Evolutionary conservation across 2,329 filamentous ascomycete genomes (phyloP).

Genomic region (Chaetomiaceae sp.): DNA sequence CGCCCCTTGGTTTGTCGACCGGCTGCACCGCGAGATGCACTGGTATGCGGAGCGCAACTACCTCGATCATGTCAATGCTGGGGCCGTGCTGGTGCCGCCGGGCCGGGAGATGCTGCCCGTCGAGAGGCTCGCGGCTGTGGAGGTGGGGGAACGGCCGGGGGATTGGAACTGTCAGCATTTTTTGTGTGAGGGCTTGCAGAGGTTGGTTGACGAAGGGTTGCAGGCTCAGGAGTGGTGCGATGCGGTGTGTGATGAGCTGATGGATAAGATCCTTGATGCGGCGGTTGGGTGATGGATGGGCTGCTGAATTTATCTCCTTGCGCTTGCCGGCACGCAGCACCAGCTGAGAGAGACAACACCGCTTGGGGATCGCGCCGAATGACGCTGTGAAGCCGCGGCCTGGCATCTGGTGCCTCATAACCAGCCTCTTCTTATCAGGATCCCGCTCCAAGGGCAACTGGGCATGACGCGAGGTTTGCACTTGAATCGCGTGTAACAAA

Average conservation of each 20-base stretch:
- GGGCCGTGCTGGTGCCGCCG: neutral
- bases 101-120: neutral
- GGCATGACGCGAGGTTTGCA: too few relatives aligned
- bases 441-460: too few relatives aligned
- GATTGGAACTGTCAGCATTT: neutral
- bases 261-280: neutral
- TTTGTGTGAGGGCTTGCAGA: neutral
- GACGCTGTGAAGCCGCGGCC: too few relatives aligned
- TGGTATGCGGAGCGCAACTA: neutral
- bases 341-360: too few relatives aligned
- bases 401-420: too few relatives aligned
- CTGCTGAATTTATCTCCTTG: too few relatives aligned
- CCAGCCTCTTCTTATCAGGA: too few relatives aligned
- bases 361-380: too few relatives aligned
- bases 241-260: neutral
- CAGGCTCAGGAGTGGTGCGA: constrained; percentile 1
- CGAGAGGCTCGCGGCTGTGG: neutral
- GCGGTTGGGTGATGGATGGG: neutral
- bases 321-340: too few relatives aligned
- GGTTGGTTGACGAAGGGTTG: neutral
- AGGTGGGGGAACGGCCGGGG: neutral
- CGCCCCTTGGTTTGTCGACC: neutral
- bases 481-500: too few relatives aligned
- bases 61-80: neutral
- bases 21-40: neutral